Percentiles rank a stretch among this genome's conserved stretches.
Evolutionary conservation across 805 yeast species (phyloP).

Genomic region (Yamadazyma phyllophila): DNA sequence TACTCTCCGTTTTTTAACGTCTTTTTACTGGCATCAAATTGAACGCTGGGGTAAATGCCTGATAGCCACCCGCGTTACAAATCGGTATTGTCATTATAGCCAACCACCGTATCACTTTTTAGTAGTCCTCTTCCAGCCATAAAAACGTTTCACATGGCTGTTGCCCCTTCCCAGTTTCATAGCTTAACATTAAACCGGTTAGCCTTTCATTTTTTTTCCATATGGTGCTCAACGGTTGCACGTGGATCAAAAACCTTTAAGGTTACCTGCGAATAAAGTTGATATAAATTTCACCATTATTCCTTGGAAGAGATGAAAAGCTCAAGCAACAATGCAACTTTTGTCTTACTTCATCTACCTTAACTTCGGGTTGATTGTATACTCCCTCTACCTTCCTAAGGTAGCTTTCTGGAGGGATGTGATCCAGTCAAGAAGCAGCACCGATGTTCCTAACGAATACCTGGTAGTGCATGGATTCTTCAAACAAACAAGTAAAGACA

Average conservation of each 20-base stretch:
- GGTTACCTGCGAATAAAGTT: neutral
- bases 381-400: neutral
- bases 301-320: neutral
- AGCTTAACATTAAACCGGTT: neutral
- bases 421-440: neutral
- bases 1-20: too few relatives aligned
- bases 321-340: neutral
- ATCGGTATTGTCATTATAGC: too few relatives aligned
- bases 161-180: neutral
- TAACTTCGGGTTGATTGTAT: neutral
- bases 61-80: too few relatives aligned
- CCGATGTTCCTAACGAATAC: slow-evolving; percentile 9
- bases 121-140: too few relatives aligned
- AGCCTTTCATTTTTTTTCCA: neutral
- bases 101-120: too few relatives aligned
- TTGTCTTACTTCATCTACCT: neutral
- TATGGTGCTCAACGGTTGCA: neutral
- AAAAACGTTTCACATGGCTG: too few relatives aligned
- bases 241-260: neutral
- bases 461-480: slow-evolving; percentile 18
- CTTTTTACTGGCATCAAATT: too few relatives aligned
- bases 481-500: slow-evolving; percentile 16
- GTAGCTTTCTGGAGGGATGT: neutral
- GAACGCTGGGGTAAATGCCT: too few relatives aligned
- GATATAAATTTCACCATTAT: neutral